Evolutionary conservation across 129 eudicot species (phyloP).

Genomic region (Artemisia tridentata): DNA sequence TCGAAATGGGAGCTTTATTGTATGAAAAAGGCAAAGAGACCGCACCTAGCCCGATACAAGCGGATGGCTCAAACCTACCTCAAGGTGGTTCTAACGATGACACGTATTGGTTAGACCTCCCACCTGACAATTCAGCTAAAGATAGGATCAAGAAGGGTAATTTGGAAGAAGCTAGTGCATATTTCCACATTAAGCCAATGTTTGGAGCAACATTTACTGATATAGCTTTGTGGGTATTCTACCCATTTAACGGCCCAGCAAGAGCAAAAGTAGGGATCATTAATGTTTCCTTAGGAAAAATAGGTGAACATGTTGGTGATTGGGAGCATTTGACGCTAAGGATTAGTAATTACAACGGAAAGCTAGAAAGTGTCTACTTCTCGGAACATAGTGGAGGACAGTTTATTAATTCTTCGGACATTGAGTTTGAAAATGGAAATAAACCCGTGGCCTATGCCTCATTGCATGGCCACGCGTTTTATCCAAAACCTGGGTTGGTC

Average conservation of each 20-base stretch:
- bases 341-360: slow-evolving; percentile 71
- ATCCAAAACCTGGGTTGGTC: slow-evolving; percentile 49
- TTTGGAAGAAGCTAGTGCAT: slow-evolving; percentile 34
- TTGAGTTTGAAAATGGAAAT: slow-evolving; percentile 57
- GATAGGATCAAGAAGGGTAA: slow-evolving; percentile 61
- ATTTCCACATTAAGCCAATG: slow-evolving; percentile 69
- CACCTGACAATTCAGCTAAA: slow-evolving; percentile 33
- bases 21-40: slow-evolving; percentile 64
- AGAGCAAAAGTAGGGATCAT: slow-evolving; percentile 54
- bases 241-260: slow-evolving; percentile 84
- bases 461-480: slow-evolving; percentile 69
- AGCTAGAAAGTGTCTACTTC: slow-evolving; percentile 50
- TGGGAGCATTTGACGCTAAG: slow-evolving; percentile 92
- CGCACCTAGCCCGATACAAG: slow-evolving; percentile 38
- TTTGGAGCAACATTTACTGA: slow-evolving; percentile 76
- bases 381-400: slow-evolving; percentile 63
- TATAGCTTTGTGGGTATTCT: slow-evolving; percentile 68
- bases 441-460: slow-evolving; percentile 62
- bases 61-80: slow-evolving; percentile 69
- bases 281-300: slow-evolving; percentile 47
- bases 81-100: slow-evolving; percentile 75
- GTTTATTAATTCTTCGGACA: slow-evolving; percentile 38
- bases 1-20: slow-evolving; percentile 65
- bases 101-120: slow-evolving; percentile 71
- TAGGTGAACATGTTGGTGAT: slow-evolving; percentile 80